Evolutionary conservation across 129 eudicot genomes (phyloP).

Genomic region (Saussurea involucrata): DNA sequence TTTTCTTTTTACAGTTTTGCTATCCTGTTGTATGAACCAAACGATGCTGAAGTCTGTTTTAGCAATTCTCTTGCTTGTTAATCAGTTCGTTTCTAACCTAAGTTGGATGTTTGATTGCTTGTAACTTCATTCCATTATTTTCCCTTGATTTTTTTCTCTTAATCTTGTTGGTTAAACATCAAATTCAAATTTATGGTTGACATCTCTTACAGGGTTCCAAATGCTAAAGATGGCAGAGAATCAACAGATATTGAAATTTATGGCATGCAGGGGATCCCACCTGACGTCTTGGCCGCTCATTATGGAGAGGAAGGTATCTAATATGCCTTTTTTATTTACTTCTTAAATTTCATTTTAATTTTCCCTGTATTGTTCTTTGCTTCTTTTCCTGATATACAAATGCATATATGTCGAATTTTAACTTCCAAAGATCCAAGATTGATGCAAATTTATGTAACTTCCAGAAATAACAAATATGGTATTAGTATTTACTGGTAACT

Average conservation of each 20-base stretch:
- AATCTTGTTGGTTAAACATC: conserved; percentile 1
- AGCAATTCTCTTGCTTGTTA: conserved; percentile 3
- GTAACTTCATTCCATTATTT: not conserved
- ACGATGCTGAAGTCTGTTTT: not conserved
- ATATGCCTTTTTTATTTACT: not conserved
- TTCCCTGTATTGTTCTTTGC: not conserved
- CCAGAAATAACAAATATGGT: not conserved
- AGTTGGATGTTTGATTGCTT: not conserved
- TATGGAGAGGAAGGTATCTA: conserved; percentile 86
- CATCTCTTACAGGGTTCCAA: conserved; percentile 71
- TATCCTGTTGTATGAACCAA: not conserved
- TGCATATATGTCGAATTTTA: not conserved
- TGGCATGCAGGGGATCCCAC: conserved; percentile 98
- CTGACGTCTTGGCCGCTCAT: conserved; percentile 82
- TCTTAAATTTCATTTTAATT: not conserved
- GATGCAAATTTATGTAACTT: not conserved
- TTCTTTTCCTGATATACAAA: not conserved
- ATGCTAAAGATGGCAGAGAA: conserved; percentile 90
- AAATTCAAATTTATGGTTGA: not conserved
- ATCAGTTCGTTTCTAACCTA: not conserved
- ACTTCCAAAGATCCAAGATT: not conserved
- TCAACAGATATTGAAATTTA: conserved; percentile 91
- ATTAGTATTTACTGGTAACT: not conserved
- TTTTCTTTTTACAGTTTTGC: not conserved
- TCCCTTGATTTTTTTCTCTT: not conserved